Conservation (phyloP, 305 asterid genomes). For the Fraxinus velutina region DNA sequence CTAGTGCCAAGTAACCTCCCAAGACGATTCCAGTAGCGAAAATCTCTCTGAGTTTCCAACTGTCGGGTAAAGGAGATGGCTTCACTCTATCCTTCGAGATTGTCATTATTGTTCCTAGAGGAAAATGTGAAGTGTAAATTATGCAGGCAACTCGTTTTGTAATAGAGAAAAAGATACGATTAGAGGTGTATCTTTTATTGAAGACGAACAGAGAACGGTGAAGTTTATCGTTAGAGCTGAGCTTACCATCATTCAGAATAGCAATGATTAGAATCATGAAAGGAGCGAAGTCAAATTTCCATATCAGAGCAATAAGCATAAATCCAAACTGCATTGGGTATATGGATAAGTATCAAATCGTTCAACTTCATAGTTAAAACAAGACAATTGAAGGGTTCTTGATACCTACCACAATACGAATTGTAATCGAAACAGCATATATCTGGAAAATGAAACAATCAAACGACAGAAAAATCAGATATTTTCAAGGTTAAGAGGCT, state of each 20-base stretch:
- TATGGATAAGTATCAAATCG: neutral
- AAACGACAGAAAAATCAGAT: neutral
- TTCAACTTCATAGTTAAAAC: neutral
- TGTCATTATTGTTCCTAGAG: conserved; percentile 76
- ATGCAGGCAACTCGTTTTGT: neutral
- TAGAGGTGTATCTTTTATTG: neutral
- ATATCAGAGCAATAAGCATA: conserved; percentile 71
- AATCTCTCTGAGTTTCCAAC: conserved; percentile 79
- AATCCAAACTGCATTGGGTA: conserved; percentile 63
- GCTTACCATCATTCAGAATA: conserved; percentile 75
- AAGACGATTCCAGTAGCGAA: conserved; percentile 68
- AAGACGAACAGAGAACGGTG: neutral
- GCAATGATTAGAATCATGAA: conserved; percentile 89
- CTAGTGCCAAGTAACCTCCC: conserved; percentile 73
- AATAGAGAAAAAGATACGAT: neutral
- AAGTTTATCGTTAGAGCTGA: neutral
- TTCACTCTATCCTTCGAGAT: conserved; percentile 77
- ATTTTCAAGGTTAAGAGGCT: neutral
- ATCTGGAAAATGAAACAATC: conserved; percentile 36
- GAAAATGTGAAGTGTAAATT: neutral
- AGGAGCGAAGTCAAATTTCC: conserved; percentile 80
- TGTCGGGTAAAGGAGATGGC: conserved; percentile 80
- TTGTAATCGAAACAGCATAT: conserved; percentile 60
- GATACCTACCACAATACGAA: conserved; percentile 59
- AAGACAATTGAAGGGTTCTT: neutral